Base-by-base conservation (phyloP, 495 filamentous ascomycete genomes). In the Ascodesmis nigricans region DNA sequence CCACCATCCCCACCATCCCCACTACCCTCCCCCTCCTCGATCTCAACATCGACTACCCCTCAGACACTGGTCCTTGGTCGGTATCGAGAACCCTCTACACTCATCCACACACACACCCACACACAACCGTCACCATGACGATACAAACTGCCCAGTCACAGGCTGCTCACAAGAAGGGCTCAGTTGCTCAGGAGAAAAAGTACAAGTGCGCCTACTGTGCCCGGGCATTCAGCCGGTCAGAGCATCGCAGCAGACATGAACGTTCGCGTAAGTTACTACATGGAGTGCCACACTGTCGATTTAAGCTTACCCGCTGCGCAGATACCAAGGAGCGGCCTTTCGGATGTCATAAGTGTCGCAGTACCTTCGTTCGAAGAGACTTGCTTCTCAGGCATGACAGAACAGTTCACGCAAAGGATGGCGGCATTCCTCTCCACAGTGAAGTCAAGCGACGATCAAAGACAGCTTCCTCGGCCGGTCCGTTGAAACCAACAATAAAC, bases 121-220 rank as follows among this genome's bases (percentile, higher is more conserved):
- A 64, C 70, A 29, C 27, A 29, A 32, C 28, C n/a, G n/a, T n/a
- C n/a, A n/a, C n/a, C n/a, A n/a, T n/a, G n/a, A n/a, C n/a, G n/a
- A n/a, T n/a, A n/a, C n/a, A n/a, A n/a, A n/a, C 39, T 38, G 54
- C 62, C 35, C 64, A 65, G 53, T 60, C 67, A 39, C 63, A 75
- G 40, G 63, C 65, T 21, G 62, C 61, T n/a, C n/a, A 48, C 56
- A 69, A 49, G 45, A 73, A 71, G 53, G 54, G 67, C 36, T 58
- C 67, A 24, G 54, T 66, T 46, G 67, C 67, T 29, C 78, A 83
- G 27, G 83, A 93, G 62, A 80, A 83, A 63, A 93, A 91, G 58
- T 97, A 97, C 69, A 92, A 95, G 58, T 97, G 87, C 61, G 80
- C 91, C 65, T 97, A 92, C 58, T 97, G 87, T 64, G 79, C 77